phyloP scores from a whole-genome alignment of 441 rosid species.

The Eruca vesicaria region DNA sequence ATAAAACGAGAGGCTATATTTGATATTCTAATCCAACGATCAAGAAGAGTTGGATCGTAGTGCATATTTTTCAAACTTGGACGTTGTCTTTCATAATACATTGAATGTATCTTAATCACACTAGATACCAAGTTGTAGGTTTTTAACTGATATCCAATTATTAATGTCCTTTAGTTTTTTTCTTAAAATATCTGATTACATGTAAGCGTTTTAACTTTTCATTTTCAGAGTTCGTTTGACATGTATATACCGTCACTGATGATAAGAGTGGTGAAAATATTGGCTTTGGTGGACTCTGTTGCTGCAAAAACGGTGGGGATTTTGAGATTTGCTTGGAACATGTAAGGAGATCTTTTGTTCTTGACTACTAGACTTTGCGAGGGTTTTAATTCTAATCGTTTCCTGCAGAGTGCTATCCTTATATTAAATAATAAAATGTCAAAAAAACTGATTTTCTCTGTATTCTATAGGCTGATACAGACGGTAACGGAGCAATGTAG shows the following conservation, averaged over 20 bases:
- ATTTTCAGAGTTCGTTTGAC: too few species aligned
- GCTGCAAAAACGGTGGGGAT: neutral
- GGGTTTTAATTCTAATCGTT: neutral
- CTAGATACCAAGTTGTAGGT: neutral
- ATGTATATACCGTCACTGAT: too few species aligned
- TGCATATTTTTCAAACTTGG: slow-evolving; percentile 9
- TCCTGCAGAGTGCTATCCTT: neutral
- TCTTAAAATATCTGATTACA: too few species aligned
- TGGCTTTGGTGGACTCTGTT: too few species aligned
- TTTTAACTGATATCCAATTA: neutral
- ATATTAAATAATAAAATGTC: neutral
- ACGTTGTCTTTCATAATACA: slow-evolving; percentile 3
- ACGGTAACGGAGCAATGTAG: neutral
- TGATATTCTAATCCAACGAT: neutral
- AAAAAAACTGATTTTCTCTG: neutral
- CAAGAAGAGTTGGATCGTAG: neutral
- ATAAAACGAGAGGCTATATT: slow-evolving; percentile 8
- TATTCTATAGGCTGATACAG: neutral
- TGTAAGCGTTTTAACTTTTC: too few species aligned
- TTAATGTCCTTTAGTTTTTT: too few species aligned
- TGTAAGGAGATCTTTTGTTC: neutral
- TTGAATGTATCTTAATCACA: neutral
- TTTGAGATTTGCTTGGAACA: neutral
- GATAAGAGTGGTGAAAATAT: too few species aligned
- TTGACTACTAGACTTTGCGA: too few species aligned